Evolutionary conservation across 78 protist species (phyloP).

Genomic region (Parvularia atlantis): DNA sequence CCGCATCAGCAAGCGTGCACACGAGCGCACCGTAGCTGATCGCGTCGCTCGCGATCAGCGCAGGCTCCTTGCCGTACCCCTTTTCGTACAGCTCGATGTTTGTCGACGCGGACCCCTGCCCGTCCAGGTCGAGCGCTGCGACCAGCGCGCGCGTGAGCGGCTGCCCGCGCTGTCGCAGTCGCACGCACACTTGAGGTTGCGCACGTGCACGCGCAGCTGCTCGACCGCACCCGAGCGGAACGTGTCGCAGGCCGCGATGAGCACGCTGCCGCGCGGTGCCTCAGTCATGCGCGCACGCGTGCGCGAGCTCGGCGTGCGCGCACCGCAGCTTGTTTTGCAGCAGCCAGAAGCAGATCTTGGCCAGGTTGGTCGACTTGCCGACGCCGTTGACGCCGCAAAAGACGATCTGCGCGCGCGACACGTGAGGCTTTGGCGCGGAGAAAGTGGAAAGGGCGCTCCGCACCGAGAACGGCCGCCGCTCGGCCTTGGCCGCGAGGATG

Average conservation of each 20-base stretch:
- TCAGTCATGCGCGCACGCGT: too few species aligned
- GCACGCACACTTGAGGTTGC: too few species aligned
- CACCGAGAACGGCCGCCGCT: background rate
- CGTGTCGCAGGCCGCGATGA: slow-evolving; percentile 99
- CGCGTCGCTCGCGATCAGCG: slow-evolving; percentile 80
- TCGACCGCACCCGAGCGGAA: slow-evolving; percentile 98
- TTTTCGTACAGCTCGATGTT: slow-evolving; percentile 51
- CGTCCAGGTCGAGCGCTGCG: too few species aligned
- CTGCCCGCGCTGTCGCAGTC: too few species aligned
- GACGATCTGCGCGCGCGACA: too few species aligned
- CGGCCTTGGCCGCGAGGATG: slow-evolving; percentile 11
- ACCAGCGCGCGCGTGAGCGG: slow-evolving; percentile 41
- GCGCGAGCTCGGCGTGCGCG: too few species aligned
- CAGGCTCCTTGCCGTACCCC: slow-evolving; percentile 91
- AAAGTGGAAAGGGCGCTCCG: background rate
- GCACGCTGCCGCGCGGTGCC: too few species aligned
- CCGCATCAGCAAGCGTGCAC: background rate
- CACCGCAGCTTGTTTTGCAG: slow-evolving; percentile 35
- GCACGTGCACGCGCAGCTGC: slow-evolving; percentile 68
- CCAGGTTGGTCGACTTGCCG: slow-evolving; percentile 87
- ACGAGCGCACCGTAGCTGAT: slow-evolving; percentile 40
- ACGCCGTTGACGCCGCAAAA: slow-evolving; percentile 90
- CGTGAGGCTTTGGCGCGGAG: slow-evolving; percentile 44
- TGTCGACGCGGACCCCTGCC: too few species aligned
- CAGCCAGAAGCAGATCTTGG: slow-evolving; percentile 82